Conservation (phyloP, 805 yeast genomes). For the Osmozyma mogii region DNA sequence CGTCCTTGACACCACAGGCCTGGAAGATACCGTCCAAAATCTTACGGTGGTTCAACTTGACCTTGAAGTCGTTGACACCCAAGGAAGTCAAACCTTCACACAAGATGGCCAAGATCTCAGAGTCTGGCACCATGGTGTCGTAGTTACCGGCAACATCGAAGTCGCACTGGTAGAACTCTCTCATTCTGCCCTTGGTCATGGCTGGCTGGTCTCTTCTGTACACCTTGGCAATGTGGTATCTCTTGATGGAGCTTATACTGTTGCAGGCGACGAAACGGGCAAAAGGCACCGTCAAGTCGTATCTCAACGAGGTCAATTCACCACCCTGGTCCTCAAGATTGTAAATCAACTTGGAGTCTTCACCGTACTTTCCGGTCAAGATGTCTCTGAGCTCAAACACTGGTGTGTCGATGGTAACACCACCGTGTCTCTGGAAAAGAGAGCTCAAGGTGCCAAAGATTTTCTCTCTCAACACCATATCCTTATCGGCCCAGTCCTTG, state of each 20-base stretch:
- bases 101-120: slow-evolving; percentile 74
- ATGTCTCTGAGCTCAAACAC: slow-evolving; percentile 95
- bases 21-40: slow-evolving; percentile 92
- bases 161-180: slow-evolving; percentile 99
- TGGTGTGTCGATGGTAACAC: slow-evolving; percentile 97
- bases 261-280: slow-evolving; percentile 97
- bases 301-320: slow-evolving; percentile 88
- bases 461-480: slow-evolving; percentile 90
- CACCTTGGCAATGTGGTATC: slow-evolving; percentile 96
- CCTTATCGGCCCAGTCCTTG: slow-evolving; percentile 97
- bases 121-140: slow-evolving; percentile 94
- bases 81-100: slow-evolving; percentile 80
- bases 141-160: slow-evolving; percentile 92
- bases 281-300: slow-evolving; percentile 96
- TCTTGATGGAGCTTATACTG: slow-evolving; percentile 78
- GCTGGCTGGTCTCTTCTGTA: slow-evolving; percentile 99
- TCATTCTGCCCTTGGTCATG: slow-evolving; percentile 99
- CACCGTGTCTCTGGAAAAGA: slow-evolving; percentile 92
- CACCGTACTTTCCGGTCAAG: slow-evolving; percentile 95
- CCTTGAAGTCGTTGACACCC: slow-evolving; percentile 83
- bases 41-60: slow-evolving; percentile 92
- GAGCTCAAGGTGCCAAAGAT: slow-evolving; percentile 65
- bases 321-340: slow-evolving; percentile 99
- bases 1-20: slow-evolving; percentile 90
- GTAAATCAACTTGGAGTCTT: slow-evolving; percentile 93